Base-by-base conservation (phyloP, 2,329 filamentous ascomycete species). In the Xylariales sp. region DNA sequence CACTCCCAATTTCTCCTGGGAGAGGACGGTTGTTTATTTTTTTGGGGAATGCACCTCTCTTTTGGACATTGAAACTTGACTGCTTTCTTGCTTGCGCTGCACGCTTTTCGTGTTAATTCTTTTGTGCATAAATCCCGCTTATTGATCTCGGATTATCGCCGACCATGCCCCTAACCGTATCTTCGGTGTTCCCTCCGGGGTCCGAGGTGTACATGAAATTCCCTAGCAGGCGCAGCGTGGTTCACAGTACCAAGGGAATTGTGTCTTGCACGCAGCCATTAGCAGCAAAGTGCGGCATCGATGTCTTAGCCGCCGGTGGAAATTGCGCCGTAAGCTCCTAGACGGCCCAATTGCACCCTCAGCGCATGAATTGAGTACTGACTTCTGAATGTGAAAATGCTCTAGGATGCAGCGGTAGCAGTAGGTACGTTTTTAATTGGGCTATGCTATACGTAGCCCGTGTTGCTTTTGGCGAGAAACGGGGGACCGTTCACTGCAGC, bases 211-310 rank as follows among this genome's bases (percentile, higher is more conserved):
- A 87, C 53, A 66, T 72, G 43, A 73, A 77, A 44, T 91, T 88
- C 56, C 63, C 86, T 8, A 94, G 88, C 51, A 79, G 91, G 25
- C 74, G 93, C 45, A 96, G 91, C 51, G 89, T 95, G 11, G 88
- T 97, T 12, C 90, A 97, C 60, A 95, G 88, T 60, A 90, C 86
- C 5, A 84, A 90, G 54, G 91, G 88, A 31, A 95, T 97, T 41
- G 86, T 97, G 33, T 78, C 90, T 8, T 94, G 85, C 57, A 86
- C 88, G 2, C 91, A 97, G 60, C 89, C 93, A 12, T 70, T 97
- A 39, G 93, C 93, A 5, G 85, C 87, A 17, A 86, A 86, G 63
- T 94, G 89, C 43, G 93, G 93, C 16, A 77, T 96, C 37, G 81
- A 85, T 40, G 74, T 97, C 27, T 67, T 98, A 13, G 78, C 82